Percentiles rank a stretch among this genome's conserved stretches.
Conservation (phyloP, 306 rosid genomes). For the Rubus idaeus region DNA sequence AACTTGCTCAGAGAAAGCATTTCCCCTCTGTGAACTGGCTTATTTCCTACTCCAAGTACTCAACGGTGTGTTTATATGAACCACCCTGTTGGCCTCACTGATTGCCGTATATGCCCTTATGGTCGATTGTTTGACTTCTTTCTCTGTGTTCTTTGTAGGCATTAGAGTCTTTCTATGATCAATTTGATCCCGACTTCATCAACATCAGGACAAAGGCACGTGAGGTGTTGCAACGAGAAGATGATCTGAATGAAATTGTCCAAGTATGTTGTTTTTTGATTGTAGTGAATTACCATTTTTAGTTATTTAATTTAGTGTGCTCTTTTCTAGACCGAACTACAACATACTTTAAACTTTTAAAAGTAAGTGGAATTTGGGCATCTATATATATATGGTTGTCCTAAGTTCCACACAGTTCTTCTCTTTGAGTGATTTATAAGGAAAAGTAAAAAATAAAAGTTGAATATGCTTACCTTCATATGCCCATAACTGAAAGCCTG, state of each 20-base stretch:
- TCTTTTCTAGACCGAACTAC: not conserved
- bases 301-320: not conserved
- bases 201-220: slow-evolving; percentile 98
- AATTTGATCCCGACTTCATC: slow-evolving; percentile 95
- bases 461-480: not conserved
- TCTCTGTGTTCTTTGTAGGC: slow-evolving; percentile 57
- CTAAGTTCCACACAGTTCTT: not conserved
- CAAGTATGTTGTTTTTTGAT: slow-evolving; percentile 52
- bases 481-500: not conserved
- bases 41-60: slow-evolving; percentile 93
- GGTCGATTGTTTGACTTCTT: not conserved
- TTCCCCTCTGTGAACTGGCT: slow-evolving; percentile 99
- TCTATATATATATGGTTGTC: too few relatives aligned
- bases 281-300: not conserved
- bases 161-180: slow-evolving; percentile 87
- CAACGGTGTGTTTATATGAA: slow-evolving; percentile 55
- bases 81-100: slow-evolving; percentile 8
- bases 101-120: not conserved
- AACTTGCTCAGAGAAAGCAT: slow-evolving; percentile 99
- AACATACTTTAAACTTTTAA: not conserved
- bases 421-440: not conserved
- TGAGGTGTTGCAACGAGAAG: slow-evolving; percentile 96
- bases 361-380: not conserved
- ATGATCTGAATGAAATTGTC: slow-evolving; percentile 97
- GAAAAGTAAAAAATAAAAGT: not conserved